Evolutionary conservation across 164 flowering plant species (phyloP).

Genomic region (Magnolia changhungtana): DNA sequence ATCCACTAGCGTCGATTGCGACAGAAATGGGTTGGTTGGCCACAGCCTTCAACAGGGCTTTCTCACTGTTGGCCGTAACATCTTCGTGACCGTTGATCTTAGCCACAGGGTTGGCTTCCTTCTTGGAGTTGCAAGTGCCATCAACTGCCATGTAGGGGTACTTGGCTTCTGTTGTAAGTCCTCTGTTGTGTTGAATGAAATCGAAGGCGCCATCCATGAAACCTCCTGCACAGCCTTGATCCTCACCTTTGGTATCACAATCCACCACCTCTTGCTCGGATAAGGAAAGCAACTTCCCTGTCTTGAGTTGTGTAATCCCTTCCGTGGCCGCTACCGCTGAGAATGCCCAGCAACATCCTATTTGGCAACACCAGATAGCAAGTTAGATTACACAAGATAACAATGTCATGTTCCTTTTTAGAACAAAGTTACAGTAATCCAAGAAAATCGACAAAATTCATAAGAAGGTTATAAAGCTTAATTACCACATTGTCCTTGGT

Average conservation of each 20-base stretch:
- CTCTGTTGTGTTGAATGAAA: slow-evolving; percentile 11
- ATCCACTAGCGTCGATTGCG: slow-evolving; percentile 19
- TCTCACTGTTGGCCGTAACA: slow-evolving; percentile 24
- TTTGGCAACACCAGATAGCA: background rate
- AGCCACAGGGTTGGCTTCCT: slow-evolving; percentile 11
- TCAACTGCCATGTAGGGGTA: slow-evolving; percentile 20
- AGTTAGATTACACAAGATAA: background rate
- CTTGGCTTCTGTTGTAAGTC: slow-evolving; percentile 19
- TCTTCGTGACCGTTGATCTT: slow-evolving; percentile 17
- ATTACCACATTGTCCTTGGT: slow-evolving; percentile 51
- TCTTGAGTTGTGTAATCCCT: slow-evolving; percentile 18
- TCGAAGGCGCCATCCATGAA: slow-evolving; percentile 18
- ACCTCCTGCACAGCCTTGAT: slow-evolving; percentile 24
- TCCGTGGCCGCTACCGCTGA: slow-evolving; percentile 30
- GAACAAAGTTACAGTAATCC: background rate
- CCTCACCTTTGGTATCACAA: slow-evolving; percentile 17
- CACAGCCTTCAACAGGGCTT: slow-evolving; percentile 24
- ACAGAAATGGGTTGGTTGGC: slow-evolving; percentile 29
- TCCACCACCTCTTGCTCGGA: slow-evolving; percentile 36
- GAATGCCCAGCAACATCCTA: slow-evolving; percentile 36
- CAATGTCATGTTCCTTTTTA: background rate
- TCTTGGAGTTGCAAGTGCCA: slow-evolving; percentile 11
- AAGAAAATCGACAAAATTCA: background rate
- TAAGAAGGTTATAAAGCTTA: background rate
- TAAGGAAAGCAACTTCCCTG: slow-evolving; percentile 23